Evolutionary conservation across 2,329 filamentous ascomycete genomes (phyloP).

Genomic region (Aspergillus quadrilineatus): DNA sequence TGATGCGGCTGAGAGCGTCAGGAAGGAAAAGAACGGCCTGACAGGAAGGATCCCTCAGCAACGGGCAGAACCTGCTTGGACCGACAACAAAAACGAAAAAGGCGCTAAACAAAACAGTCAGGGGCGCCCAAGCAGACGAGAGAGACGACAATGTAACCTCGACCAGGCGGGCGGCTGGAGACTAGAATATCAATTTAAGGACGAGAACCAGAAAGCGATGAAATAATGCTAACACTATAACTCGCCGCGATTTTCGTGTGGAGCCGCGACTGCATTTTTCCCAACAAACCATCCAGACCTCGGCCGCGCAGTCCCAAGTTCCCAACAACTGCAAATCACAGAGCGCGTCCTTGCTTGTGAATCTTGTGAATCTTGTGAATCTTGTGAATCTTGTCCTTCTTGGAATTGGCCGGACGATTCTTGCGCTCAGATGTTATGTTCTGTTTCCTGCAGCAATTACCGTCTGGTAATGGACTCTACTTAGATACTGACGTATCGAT

Average conservation of each 20-base stretch:
- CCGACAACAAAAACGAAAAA: not conserved
- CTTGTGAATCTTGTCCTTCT: not conserved
- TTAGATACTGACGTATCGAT: not conserved
- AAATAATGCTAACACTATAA: constrained; percentile 4
- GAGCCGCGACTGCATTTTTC: constrained; percentile 20
- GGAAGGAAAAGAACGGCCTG: not conserved
- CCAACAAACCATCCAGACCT: constrained; percentile 13
- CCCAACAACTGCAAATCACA: constrained; percentile 13
- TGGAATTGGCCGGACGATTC: not conserved
- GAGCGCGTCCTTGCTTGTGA: constrained; percentile 10
- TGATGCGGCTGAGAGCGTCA: not conserved
- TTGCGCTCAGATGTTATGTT: not conserved
- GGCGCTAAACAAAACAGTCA: not conserved
- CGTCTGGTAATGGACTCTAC: not conserved
- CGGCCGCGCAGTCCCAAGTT: constrained; percentile 12
- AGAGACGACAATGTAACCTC: not conserved
- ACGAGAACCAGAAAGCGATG: not conserved
- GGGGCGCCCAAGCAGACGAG: not conserved
- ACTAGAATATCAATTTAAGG: not conserved
- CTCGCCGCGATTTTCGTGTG: constrained; percentile 9
- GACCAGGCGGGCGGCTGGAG: not conserved
- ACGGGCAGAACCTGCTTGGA: not conserved
- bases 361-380: not conserved
- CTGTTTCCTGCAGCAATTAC: not conserved
- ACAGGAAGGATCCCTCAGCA: too few relatives aligned